phyloP scores from a whole-genome alignment of 805 yeast species.

The Starmerella sirachaensis region DNA sequence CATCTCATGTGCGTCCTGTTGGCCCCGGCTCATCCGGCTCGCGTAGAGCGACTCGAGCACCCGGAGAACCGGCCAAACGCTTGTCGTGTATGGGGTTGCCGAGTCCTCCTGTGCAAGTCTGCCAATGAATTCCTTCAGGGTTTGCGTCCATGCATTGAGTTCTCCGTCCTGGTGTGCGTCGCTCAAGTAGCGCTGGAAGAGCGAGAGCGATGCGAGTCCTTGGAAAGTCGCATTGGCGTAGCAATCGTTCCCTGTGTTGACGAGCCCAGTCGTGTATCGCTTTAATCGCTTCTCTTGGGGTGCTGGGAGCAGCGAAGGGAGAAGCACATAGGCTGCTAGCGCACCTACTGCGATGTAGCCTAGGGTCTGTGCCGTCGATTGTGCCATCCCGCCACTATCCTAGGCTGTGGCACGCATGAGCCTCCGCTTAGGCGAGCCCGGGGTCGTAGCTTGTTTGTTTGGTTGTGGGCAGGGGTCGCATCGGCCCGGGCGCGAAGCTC shows the following conservation, averaged over 20 bases:
- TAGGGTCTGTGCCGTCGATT: not conserved
- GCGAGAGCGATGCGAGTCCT: constrained; percentile 31
- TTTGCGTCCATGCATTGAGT: constrained; percentile 17
- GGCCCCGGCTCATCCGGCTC: constrained; percentile 63
- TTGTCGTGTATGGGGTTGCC: constrained; percentile 39
- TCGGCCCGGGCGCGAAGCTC: too few species aligned
- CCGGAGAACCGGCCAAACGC: constrained; percentile 70
- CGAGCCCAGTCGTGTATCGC: constrained; percentile 59
- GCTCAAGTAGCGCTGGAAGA: constrained; percentile 21
- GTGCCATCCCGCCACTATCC: not conserved
- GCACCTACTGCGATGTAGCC: constrained; percentile 1
- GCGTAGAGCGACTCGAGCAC: constrained; percentile 61
- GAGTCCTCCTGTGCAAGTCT: constrained; percentile 52
- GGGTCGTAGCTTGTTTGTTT: too few species aligned
- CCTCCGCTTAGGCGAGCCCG: too few species aligned
- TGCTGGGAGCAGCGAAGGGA: constrained; percentile 6
- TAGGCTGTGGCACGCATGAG: not conserved
- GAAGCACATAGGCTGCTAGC: constrained; percentile 6
- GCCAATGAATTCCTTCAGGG: constrained; percentile 17
- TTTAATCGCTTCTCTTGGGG: not conserved
- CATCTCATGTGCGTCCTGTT: constrained; percentile 93
- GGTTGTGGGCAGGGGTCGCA: too few species aligned
- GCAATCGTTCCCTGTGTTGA: constrained; percentile 77
- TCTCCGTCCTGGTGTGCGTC: not conserved
- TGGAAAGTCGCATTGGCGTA: constrained; percentile 85